phyloP scores from a whole-genome alignment of 257 asterid genomes.

The Fraxinus pennsylvanica region DNA sequence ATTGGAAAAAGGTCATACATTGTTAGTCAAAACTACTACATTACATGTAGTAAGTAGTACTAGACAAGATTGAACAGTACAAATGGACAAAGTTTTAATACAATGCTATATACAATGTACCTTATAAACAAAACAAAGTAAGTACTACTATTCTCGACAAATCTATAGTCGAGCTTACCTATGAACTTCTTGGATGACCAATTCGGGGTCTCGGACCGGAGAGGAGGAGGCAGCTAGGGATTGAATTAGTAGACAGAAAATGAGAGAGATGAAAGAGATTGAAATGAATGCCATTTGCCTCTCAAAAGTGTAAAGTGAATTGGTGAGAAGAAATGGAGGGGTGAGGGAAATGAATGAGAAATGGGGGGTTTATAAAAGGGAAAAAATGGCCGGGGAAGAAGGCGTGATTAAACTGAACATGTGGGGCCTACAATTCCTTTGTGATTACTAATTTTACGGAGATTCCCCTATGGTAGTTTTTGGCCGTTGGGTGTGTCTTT shows the following conservation, averaged over 20 bases:
- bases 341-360: conserved; percentile 20
- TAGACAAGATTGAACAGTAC: background rate
- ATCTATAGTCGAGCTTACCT: conserved; percentile 33
- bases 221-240: conserved; percentile 44
- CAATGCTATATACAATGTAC: background rate
- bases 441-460: conserved; percentile 8
- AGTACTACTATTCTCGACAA: background rate
- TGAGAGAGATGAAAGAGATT: conserved; percentile 22
- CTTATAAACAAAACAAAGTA: background rate
- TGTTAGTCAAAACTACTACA: background rate
- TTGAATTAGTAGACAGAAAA: conserved; percentile 26
- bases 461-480: background rate
- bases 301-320: background rate
- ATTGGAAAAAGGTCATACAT: background rate
- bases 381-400: background rate
- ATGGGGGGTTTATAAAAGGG: conserved; percentile 28
- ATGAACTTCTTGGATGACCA: conserved; percentile 51
- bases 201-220: conserved; percentile 43
- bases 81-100: background rate
- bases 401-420: background rate
- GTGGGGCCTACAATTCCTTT: background rate
- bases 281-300: conserved; percentile 37
- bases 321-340: conserved; percentile 9
- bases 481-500: background rate
- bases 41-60: background rate